These are phyloP conservation scores for Pulveroboletus sp. DNA, from an alignment of 768 basidiomycete species.

Conservation along the genomic window DNA sequence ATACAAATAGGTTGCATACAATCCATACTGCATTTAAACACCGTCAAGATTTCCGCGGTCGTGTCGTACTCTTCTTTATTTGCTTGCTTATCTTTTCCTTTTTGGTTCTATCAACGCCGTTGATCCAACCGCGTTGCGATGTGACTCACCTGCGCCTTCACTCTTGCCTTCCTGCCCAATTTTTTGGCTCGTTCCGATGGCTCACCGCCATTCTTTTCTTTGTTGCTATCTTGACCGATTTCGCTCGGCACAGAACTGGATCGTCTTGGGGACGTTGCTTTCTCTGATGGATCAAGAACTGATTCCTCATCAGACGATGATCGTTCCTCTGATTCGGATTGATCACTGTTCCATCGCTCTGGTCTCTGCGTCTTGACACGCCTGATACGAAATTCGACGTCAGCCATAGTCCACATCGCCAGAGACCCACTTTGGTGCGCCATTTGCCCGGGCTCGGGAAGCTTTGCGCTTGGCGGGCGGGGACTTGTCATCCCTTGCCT, in stretches of 20 bases:
- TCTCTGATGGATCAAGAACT: slow-evolving; percentile 40
- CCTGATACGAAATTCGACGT: slow-evolving; percentile 10
- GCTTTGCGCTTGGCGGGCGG: slow-evolving; percentile 53
- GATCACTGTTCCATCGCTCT: slow-evolving; percentile 31
- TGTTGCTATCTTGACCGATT: slow-evolving; percentile 26
- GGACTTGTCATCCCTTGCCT: slow-evolving; percentile 49
- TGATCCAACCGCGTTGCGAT: neutral
- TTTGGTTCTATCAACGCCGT: slow-evolving; percentile 3
- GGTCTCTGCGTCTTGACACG: slow-evolving; percentile 26
- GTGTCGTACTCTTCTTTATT: slow-evolving; percentile 18
- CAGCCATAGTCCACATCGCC: neutral
- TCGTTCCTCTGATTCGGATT: slow-evolving; percentile 30
- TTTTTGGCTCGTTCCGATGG: slow-evolving; percentile 32
- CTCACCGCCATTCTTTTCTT: slow-evolving; percentile 26
- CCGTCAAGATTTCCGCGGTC: slow-evolving; percentile 26
- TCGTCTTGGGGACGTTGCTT: slow-evolving; percentile 17
- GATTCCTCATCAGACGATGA: slow-evolving; percentile 20
- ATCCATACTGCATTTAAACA: neutral
- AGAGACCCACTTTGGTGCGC: slow-evolving; percentile 23
- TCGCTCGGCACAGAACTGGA: slow-evolving; percentile 39
- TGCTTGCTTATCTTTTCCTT: slow-evolving; percentile 32
- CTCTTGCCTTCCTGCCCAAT: slow-evolving; percentile 37
- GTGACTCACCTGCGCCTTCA: slow-evolving; percentile 36
- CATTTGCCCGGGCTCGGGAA: slow-evolving; percentile 28
- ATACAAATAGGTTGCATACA: slow-evolving; percentile 16